Conservation (phyloP, 345 rosid species). For the Heritiera littoralis region DNA sequence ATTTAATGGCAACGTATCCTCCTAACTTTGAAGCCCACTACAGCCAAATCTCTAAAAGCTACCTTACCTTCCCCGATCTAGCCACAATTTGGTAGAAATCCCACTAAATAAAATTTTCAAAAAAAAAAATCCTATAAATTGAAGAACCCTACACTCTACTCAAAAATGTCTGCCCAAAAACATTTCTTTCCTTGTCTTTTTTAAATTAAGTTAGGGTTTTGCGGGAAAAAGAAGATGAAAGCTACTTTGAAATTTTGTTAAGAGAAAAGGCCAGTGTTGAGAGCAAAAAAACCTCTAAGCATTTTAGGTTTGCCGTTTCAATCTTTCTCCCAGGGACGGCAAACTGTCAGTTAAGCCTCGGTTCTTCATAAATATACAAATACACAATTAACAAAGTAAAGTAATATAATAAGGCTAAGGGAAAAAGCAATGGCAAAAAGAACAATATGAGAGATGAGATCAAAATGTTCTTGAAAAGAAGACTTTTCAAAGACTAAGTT, state of each 20-base stretch:
- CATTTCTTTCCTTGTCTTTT: not conserved
- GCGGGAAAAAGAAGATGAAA: constrained; percentile 48
- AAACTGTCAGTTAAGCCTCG: too few relatives aligned
- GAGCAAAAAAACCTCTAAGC: constrained; percentile 82
- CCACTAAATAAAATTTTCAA: constrained; percentile 10
- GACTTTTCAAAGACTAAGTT: too few relatives aligned
- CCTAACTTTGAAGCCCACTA: not conserved
- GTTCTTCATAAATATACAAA: too few relatives aligned
- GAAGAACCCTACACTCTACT: not conserved
- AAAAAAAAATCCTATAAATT: not conserved
- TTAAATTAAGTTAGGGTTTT: not conserved
- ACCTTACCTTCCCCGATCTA: constrained; percentile 1
- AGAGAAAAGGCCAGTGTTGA: constrained; percentile 72
- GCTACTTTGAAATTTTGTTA: constrained; percentile 92
- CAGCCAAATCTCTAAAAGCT: not conserved
- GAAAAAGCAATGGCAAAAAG: too few relatives aligned
- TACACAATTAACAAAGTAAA: too few relatives aligned
- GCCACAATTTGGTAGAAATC: constrained; percentile 26
- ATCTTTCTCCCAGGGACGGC: constrained; percentile 27
- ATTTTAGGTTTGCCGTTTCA: constrained; percentile 83
- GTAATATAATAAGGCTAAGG: too few relatives aligned
- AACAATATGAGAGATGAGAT: too few relatives aligned
- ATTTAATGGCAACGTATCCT: not conserved
- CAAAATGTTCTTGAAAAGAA: too few relatives aligned
- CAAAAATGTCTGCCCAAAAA: not conserved